These are phyloP conservation scores for Colletotrichum neosansevieriae DNA, from an alignment of 2,329 filamentous ascomycete genomes.

Conservation along the genomic window DNA sequence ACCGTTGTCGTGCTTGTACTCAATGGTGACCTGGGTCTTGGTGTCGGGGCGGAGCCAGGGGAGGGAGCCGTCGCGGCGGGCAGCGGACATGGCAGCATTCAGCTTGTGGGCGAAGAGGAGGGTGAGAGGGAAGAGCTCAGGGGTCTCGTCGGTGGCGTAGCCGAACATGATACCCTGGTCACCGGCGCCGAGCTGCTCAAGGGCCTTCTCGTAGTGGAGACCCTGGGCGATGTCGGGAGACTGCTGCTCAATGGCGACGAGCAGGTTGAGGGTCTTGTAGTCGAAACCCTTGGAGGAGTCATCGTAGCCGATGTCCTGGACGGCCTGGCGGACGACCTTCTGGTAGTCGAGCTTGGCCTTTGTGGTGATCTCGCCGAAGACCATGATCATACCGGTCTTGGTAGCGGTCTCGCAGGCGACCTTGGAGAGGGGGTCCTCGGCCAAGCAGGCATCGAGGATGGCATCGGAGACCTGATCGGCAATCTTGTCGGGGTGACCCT, in stretches of 20 bases:
- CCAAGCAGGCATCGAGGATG: slow-evolving; percentile 96
- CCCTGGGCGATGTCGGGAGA: slow-evolving; percentile 99
- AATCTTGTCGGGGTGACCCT: slow-evolving; percentile 96
- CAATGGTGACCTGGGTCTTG: slow-evolving; percentile 99
- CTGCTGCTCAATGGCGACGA: slow-evolving; percentile 99
- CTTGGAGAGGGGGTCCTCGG: slow-evolving; percentile 96
- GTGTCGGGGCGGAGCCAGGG: slow-evolving; percentile 98
- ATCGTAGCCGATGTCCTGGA: slow-evolving; percentile 99
- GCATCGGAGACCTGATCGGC: slow-evolving; percentile 99
- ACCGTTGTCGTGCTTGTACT: slow-evolving; percentile 97
- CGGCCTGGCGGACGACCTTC: slow-evolving; percentile 91
- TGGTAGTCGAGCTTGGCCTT: slow-evolving; percentile 97
- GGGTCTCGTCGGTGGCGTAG: slow-evolving; percentile 99
- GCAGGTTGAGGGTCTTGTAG: slow-evolving; percentile 99
- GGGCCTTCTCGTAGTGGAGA: slow-evolving; percentile 96
- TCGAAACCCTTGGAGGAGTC: slow-evolving; percentile 98
- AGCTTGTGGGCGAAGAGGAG: slow-evolving; percentile 96
- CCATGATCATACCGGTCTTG: slow-evolving; percentile 99
- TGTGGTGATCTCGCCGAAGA: slow-evolving; percentile 98
- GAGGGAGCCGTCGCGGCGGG: slow-evolving; percentile 86
- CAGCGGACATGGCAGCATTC: slow-evolving; percentile 92
- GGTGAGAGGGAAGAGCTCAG: slow-evolving; percentile 95
- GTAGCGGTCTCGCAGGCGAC: slow-evolving; percentile 99
- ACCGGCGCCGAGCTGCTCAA: slow-evolving; percentile 98
- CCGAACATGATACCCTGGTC: slow-evolving; percentile 99